Evolutionary conservation across 306 rosid species (phyloP), one percentile per base, ranked within the genome.

Genomic region (Quercus gilva): DNA sequence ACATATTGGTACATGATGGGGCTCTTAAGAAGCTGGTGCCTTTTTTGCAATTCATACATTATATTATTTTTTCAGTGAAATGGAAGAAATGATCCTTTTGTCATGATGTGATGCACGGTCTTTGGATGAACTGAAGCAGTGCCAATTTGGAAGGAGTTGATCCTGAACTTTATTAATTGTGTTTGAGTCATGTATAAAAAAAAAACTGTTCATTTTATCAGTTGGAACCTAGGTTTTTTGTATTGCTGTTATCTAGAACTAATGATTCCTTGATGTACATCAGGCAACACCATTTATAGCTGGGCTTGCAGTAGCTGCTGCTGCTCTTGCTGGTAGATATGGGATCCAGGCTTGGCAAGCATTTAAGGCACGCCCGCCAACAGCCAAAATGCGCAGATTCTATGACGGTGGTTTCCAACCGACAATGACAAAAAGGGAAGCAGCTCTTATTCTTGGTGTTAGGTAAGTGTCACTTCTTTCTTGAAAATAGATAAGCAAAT

Each of bases 301-400:
- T 52, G 97, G 97, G 43, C 88, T 92, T 81, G 93, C 91, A 35
- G 86, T 92, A 78, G 93, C 93, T 56, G 91, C 86, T 21, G 89
- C 92, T n/a, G 93, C 97, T 2, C 85, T 82, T 74, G 93, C 90
- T 61, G 91, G 93, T 69, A 89, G 88, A 86, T 87, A 89, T 75
- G 85, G 95, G 0, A 75, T 92, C 86, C 88, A 78, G 74, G 91
- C 91, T 25, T 89, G 95, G 97, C 94, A 90, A 78, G 91, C 95
- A 17, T 77, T 90, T 74, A 90, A 90, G 91, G 63, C 90, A 7
- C 82, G 87, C 1, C 91, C 92, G 13, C 90, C 83, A 57, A 82
- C 67, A 58, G 85, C 97, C 18, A 86, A 55, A 84, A 19, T 76
- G 23, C 90, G 90, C 11, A 90, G 82, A 58, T 92, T 90, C 80